Conservation (phyloP, 2,329 filamentous ascomycete genomes). For the Apiospora saccharicola region DNA sequence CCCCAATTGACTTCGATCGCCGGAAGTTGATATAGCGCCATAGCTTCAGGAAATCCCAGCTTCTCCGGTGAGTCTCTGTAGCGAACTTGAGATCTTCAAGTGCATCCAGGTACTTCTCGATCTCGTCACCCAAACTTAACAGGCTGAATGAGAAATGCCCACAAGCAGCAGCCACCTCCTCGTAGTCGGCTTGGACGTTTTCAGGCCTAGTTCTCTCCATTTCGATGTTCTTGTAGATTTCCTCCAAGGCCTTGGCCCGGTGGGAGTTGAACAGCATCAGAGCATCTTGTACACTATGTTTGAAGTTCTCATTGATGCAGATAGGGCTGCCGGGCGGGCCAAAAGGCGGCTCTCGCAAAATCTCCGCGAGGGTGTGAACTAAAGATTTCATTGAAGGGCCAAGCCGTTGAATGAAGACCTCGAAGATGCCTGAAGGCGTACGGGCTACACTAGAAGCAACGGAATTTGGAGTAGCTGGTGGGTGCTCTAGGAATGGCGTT, state of each 20-base stretch:
- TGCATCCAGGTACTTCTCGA: conserved; percentile 81
- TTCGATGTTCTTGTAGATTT: conserved; percentile 83
- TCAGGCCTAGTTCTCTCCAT: conserved; percentile 72
- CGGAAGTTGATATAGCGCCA: conserved; percentile 61
- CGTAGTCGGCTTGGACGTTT: conserved; percentile 88
- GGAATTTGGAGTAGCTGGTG: conserved; percentile 25
- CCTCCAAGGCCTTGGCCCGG: conserved; percentile 76
- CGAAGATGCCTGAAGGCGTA: conserved; percentile 84
- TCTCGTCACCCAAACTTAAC: conserved; percentile 89
- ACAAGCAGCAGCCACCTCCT: conserved; percentile 97
- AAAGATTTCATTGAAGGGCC: conserved; percentile 96
- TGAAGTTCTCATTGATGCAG: conserved; percentile 79
- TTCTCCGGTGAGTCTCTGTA: conserved; percentile 66
- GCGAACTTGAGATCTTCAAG: conserved; percentile 84
- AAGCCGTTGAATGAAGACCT: conserved; percentile 85
- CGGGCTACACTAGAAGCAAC: conserved; percentile 48
- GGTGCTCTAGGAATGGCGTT: conserved; percentile 31
- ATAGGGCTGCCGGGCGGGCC: conserved; percentile 73
- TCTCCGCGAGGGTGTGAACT: conserved; percentile 88
- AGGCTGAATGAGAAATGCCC: conserved; percentile 95
- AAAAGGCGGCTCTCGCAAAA: conserved; percentile 88
- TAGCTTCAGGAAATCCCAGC: conserved; percentile 87
- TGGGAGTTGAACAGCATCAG: conserved; percentile 80
- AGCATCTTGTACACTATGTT: conserved; percentile 80
- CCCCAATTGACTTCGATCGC: conserved; percentile 38